phyloP scores from a whole-genome alignment of 768 basidiomycete genomes.

The Lentinula raphanica region DNA sequence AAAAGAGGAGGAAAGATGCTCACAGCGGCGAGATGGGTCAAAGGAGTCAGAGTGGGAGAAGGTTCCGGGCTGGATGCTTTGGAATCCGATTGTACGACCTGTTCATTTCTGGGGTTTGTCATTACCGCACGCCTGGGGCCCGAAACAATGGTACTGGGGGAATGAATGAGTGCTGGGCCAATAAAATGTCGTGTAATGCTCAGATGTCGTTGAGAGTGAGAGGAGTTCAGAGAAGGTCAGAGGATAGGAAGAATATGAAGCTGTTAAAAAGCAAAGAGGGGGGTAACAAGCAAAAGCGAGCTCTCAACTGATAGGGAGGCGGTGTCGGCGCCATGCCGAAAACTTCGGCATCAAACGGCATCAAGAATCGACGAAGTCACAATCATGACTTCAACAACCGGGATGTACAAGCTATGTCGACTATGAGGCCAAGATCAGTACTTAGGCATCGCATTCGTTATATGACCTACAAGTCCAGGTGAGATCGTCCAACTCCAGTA shows the following conservation, averaged over 20 bases:
- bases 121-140: not conserved
- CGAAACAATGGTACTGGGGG: constrained; percentile 1
- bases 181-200: not conserved
- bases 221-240: too few relatives aligned
- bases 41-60: not conserved
- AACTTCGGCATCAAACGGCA: too few relatives aligned
- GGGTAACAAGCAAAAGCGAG: not conserved
- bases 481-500: too few relatives aligned
- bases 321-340: not conserved
- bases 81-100: not conserved
- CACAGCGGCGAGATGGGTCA: not conserved
- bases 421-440: too few relatives aligned
- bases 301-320: not conserved
- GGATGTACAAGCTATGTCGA: too few relatives aligned
- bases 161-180: not conserved
- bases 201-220: too few relatives aligned
- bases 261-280: not conserved
- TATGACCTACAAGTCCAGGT: too few relatives aligned
- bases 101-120: not conserved
- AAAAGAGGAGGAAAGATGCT: not conserved
- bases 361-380: too few relatives aligned
- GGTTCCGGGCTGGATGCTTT: not conserved
- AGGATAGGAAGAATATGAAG: too few relatives aligned
- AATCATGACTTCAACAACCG: too few relatives aligned
- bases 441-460: too few relatives aligned